These are phyloP conservation scores for Leccinum subgranulosum DNA, from an alignment of 768 basidiomycete species.

Conservation along the genomic window DNA sequence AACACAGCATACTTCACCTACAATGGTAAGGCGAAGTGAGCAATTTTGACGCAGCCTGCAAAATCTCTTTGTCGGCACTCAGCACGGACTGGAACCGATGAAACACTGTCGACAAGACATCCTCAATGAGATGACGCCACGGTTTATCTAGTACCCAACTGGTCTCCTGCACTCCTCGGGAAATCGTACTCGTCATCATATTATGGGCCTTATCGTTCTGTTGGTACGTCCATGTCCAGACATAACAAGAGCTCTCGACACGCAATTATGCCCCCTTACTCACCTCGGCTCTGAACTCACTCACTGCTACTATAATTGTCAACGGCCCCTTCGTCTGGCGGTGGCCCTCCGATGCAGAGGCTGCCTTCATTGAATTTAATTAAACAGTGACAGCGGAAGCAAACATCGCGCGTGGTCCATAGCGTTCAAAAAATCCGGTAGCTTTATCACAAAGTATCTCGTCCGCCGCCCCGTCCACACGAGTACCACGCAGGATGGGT, in stretches of 20 bases:
- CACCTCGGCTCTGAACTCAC: background rate
- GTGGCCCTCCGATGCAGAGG: background rate
- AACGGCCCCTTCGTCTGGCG: background rate
- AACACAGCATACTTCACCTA: background rate
- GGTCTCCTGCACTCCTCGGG: background rate
- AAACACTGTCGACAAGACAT: background rate
- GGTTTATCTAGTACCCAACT: background rate
- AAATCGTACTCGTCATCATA: background rate
- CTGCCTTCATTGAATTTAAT: constrained; percentile 9
- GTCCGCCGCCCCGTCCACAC: constrained; percentile 7
- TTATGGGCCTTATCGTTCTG: background rate
- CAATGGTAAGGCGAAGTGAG: background rate
- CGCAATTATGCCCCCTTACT: background rate
- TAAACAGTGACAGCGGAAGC: background rate
- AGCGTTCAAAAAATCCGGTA: background rate
- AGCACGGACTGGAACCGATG: background rate
- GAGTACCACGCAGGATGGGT: background rate
- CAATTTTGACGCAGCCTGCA: background rate
- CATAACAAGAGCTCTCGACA: background rate
- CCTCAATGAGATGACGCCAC: background rate
- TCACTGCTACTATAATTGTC: background rate
- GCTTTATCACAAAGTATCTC: background rate
- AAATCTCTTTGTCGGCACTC: too few relatives aligned
- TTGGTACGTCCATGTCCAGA: constrained; percentile 2
- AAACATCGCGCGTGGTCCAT: constrained; percentile 5